Evolutionary conservation across 192 early-diverging fungal genomes (phyloP), one percentile per base, ranked within the genome.

Genomic region (Obelidium mucronatum): DNA sequence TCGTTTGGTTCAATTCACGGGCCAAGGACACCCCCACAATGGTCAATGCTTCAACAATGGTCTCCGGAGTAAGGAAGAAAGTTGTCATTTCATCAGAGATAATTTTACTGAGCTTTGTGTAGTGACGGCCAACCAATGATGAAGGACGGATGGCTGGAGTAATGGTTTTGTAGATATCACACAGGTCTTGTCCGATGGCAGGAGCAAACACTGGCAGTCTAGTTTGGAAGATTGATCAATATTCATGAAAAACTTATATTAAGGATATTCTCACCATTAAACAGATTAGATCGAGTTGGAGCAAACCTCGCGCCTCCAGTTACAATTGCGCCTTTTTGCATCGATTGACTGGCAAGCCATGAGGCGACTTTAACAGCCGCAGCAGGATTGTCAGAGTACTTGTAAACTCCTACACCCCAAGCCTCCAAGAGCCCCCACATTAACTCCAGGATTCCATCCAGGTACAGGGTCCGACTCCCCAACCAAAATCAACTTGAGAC

Each of bases 381-480:
- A 13, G 37, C 54, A 36, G 73, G 72, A 69, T 85, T 85, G 3
- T 36, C 30, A 4, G 80, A 74, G 75, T 82, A 76, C 55, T 67
- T 73, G 74, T 80, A 82, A 0, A 78, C 81, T 48, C 80, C 80
- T 17, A 77, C 69, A 11, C 66, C 73, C 78, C 78, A 80, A 15
- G 80, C 83, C 19, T 75, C 79, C n/a, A 8, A 59, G 26, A 3
- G 78, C 77, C 8, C 83, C 83, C 5, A 78, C 63, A 11, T 77
- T 77, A 6, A 63, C n/a, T 17, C 61, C 48, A 28, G 40, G 35
- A 24, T 75, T 71, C 51, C 60, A 70, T 44, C 74, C 76, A 8
- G 70, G 68, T 5, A 84, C 52, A 6, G 83, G 83, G 34, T n/a
- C 78, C 74, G 6, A 81, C 69, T 22, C 83, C 83, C 83, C 83